These are phyloP conservation scores for Delonix regia DNA, from an alignment of 306 rosid genomes.

Conservation along the genomic window DNA sequence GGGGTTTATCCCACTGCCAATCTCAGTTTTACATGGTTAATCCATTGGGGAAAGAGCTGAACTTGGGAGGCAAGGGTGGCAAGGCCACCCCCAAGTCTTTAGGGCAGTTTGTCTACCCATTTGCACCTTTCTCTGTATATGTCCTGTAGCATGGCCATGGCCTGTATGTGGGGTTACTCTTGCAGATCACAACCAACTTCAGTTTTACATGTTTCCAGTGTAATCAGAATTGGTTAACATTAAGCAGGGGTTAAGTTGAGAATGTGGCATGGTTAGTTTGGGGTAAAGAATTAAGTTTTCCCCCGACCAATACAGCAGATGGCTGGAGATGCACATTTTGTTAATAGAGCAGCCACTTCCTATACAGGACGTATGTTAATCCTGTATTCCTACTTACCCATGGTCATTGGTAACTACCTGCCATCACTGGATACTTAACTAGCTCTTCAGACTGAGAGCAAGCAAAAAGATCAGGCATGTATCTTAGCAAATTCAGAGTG, in stretches of 20 bases:
- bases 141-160: background rate
- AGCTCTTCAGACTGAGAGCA: background rate
- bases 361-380: background rate
- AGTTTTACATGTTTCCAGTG: background rate
- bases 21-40: background rate
- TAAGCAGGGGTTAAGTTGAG: background rate
- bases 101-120: background rate
- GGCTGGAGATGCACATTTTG: background rate
- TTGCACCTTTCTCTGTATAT: background rate
- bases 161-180: background rate
- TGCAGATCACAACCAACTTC: background rate
- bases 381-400: background rate
- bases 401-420: background rate
- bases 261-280: background rate
- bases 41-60: background rate
- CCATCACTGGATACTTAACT: background rate
- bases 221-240: background rate
- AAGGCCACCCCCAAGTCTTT: background rate
- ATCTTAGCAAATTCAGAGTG: background rate
- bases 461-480: background rate
- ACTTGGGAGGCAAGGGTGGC: background rate
- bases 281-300: background rate
- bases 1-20: background rate
- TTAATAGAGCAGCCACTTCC: background rate
- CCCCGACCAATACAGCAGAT: background rate